Percentiles rank a stretch among this genome's conserved stretches.
These are phyloP conservation scores for Pythium guiyangense DNA, from an alignment of 352 stramenopile genomes.

Conservation along the genomic window DNA sequence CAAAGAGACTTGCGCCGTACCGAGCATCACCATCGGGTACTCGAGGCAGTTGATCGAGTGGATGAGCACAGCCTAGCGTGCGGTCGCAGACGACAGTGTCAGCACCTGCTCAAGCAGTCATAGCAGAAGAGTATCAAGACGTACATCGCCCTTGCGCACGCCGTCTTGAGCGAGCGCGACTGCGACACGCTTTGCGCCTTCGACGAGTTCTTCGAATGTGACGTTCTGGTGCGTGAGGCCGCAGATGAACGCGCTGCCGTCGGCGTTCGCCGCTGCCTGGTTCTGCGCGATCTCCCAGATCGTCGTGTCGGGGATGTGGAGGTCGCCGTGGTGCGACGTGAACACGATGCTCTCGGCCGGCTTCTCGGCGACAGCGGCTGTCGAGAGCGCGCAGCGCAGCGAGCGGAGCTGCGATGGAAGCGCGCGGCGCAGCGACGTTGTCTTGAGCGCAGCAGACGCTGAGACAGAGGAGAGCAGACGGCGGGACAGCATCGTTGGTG, in stretches of 20 bases:
- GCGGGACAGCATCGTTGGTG: too few species aligned
- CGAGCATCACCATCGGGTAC: constrained; percentile 47
- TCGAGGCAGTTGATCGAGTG: constrained; percentile 74
- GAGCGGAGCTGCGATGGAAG: too few species aligned
- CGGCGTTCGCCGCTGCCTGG: constrained; percentile 18
- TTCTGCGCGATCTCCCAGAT: constrained; percentile 39
- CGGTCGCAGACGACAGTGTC: not conserved
- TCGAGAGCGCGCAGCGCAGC: not conserved
- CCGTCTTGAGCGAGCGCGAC: constrained; percentile 27
- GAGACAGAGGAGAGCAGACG: too few species aligned
- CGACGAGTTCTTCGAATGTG: constrained; percentile 26
- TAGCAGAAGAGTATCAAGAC: constrained; percentile 9
- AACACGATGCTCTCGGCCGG: constrained; percentile 45
- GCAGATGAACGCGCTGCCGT: constrained; percentile 32
- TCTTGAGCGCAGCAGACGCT: too few species aligned
- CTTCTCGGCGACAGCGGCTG: not conserved
- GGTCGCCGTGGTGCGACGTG: constrained; percentile 40
- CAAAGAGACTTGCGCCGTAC: too few species aligned
- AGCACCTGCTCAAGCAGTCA: too few species aligned
- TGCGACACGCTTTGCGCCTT: constrained; percentile 21
- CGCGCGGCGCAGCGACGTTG: too few species aligned
- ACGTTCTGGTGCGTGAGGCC: constrained; percentile 32
- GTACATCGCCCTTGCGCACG: constrained; percentile 37
- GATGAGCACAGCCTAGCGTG: constrained; percentile 49
- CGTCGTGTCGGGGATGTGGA: constrained; percentile 38